phyloP scores from a whole-genome alignment of 176 grass and related monocot genomes.

The Musa acuminata region DNA sequence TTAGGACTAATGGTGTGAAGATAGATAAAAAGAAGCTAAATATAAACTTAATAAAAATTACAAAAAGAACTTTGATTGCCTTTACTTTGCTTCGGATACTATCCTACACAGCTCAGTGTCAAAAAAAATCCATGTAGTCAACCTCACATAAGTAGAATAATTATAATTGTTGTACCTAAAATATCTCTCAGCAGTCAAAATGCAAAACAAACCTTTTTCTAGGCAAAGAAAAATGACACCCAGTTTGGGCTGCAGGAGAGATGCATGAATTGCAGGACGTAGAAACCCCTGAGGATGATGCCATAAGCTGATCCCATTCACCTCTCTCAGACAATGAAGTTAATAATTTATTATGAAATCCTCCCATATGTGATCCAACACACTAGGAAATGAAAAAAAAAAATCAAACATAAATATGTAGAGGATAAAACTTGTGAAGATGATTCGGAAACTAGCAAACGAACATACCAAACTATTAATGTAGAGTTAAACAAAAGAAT shows the following conservation, averaged over 20 bases:
- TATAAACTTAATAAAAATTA: no score
- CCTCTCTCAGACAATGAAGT: conserved; percentile 22
- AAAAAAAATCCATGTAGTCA: no score
- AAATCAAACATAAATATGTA: background rate
- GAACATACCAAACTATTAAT: background rate
- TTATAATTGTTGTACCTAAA: background rate
- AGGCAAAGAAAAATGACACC: conserved; percentile 48
- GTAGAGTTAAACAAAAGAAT: no score
- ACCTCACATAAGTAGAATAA: no score
- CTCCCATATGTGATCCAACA: conserved; percentile 29
- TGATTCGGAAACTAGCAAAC: background rate
- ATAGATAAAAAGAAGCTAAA: no score
- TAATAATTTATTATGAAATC: conserved; percentile 22
- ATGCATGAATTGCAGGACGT: conserved; percentile 14
- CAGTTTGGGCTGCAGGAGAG: conserved; percentile 30
- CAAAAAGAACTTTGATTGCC: no score
- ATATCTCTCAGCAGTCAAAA: background rate
- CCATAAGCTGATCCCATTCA: conserved; percentile 18
- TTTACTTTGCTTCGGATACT: no score
- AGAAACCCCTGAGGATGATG: background rate
- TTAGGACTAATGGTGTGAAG: no score
- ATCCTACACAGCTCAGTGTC: no score
- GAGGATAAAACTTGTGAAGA: background rate
- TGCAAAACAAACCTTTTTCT: conserved; percentile 49
- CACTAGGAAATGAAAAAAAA: conserved; percentile 27